Evolutionary conservation across 192 early-diverging fungal species (phyloP).

Genomic region (Linnemannia elongata): DNA sequence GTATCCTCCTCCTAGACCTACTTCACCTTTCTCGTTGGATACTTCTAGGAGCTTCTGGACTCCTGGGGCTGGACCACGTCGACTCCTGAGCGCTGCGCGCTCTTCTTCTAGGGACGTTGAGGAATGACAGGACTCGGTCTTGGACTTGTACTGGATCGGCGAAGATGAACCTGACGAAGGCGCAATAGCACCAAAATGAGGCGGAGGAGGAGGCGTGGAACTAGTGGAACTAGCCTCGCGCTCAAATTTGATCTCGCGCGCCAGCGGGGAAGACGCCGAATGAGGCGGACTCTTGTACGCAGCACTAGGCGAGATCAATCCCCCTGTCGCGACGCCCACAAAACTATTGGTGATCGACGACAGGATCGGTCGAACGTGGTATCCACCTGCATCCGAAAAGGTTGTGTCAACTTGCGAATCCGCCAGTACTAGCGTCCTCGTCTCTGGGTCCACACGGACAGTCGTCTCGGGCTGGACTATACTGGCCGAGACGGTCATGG

Average conservation of each 20-base stretch:
- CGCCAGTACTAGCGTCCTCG: background rate
- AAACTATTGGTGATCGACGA: background rate
- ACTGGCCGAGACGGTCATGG: constrained; percentile 11
- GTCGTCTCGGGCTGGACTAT: constrained; percentile 28
- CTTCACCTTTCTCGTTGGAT: background rate
- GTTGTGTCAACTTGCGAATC: constrained; percentile 8
- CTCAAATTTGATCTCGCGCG: constrained; percentile 43
- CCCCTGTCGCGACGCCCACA: background rate
- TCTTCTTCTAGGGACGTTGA: background rate
- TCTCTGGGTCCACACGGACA: constrained; percentile 16
- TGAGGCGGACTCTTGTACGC: constrained; percentile 31
- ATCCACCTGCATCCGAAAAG: background rate
- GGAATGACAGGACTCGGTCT: background rate
- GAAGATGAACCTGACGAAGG: background rate
- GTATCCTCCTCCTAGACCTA: background rate
- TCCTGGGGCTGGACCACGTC: background rate
- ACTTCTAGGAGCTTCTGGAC: background rate
- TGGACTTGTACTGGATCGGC: background rate
- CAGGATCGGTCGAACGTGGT: background rate
- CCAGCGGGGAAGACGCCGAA: constrained; percentile 37
- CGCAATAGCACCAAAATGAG: background rate
- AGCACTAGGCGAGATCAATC: background rate
- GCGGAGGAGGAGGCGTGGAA: background rate
- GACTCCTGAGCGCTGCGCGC: background rate
- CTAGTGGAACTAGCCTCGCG: background rate